phyloP scores from a whole-genome alignment of 148 eudicot genomes.

The Tetragonia tetragonoides region DNA sequence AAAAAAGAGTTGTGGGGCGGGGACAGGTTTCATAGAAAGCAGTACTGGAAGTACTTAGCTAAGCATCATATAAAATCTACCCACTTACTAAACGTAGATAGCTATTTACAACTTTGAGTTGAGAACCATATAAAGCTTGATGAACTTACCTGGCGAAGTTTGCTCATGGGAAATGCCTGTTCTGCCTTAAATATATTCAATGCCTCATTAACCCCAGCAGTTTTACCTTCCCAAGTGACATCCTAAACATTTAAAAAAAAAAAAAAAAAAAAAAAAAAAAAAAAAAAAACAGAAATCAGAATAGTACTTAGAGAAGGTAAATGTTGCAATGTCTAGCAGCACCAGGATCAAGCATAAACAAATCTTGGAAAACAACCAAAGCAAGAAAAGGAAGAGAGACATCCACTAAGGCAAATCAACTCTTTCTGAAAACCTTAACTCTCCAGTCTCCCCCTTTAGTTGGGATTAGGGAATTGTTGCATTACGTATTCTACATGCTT shows the following conservation, averaged over 20 bases:
- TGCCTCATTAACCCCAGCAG: constrained; percentile 86
- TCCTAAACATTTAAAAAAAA: constrained; percentile 44
- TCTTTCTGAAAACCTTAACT: neutral
- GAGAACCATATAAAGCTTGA: constrained; percentile 3
- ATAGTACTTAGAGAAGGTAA: neutral
- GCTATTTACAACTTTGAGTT: neutral
- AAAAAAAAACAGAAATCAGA: constrained; percentile 16
- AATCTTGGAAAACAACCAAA: neutral
- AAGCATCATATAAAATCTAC: neutral
- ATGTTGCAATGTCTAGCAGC: neutral
- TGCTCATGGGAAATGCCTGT: constrained; percentile 65
- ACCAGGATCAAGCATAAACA: neutral
- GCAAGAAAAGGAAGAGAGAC: neutral
- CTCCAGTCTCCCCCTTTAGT: neutral
- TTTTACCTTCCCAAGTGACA: constrained; percentile 80
- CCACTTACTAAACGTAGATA: no score
- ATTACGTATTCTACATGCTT: constrained; percentile 8
- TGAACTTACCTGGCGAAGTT: constrained; percentile 46
- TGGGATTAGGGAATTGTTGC: neutral
- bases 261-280: constrained; percentile 3
- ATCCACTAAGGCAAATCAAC: neutral
- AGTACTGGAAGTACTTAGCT: neutral
- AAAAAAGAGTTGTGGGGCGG: no score
- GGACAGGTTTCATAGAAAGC: neutral
- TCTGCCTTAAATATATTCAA: constrained; percentile 71